These are phyloP conservation scores for Xylaria flabelliformis DNA, from an alignment of 495 filamentous ascomycete genomes.

Conservation along the genomic window DNA sequence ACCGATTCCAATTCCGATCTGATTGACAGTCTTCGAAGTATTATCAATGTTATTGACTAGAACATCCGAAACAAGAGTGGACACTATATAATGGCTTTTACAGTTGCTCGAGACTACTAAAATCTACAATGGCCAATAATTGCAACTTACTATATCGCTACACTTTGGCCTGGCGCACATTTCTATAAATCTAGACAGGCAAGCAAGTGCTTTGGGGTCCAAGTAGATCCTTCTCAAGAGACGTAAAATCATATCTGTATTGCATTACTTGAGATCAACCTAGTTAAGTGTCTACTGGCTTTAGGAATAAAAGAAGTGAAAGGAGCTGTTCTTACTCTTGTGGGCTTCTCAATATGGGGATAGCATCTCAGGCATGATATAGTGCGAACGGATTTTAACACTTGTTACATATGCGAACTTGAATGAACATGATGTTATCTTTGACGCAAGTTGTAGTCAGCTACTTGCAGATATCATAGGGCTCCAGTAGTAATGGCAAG, in stretches of 20 bases:
- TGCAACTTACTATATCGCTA: not conserved
- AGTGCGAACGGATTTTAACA: not conserved
- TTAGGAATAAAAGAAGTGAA: not conserved
- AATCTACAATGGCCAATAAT: not conserved
- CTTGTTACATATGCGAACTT: not conserved
- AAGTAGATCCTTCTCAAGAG: not conserved
- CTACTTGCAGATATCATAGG: too few species aligned
- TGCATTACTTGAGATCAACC: not conserved
- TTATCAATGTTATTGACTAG: slow-evolving; percentile 55
- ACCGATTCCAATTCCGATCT: slow-evolving; percentile 55
- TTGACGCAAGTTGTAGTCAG: too few species aligned
- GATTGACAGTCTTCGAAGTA: slow-evolving; percentile 54
- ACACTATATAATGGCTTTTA: not conserved
- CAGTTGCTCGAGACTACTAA: not conserved
- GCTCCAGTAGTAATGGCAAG: too few species aligned
- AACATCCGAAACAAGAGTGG: not conserved
- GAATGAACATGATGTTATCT: too few species aligned
- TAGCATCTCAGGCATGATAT: not conserved
- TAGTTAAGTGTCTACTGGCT: not conserved
- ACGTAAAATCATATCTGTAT: not conserved
- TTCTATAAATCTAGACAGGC: not conserved
- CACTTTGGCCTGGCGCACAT: not conserved
- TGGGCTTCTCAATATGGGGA: not conserved
- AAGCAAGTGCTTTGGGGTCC: not conserved
- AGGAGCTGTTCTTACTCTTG: not conserved